Evolutionary conservation across 2,329 filamentous ascomycete genomes (phyloP), one percentile per base, ranked within the genome.

Genomic region (Plenodomus tracheiphilus): DNA sequence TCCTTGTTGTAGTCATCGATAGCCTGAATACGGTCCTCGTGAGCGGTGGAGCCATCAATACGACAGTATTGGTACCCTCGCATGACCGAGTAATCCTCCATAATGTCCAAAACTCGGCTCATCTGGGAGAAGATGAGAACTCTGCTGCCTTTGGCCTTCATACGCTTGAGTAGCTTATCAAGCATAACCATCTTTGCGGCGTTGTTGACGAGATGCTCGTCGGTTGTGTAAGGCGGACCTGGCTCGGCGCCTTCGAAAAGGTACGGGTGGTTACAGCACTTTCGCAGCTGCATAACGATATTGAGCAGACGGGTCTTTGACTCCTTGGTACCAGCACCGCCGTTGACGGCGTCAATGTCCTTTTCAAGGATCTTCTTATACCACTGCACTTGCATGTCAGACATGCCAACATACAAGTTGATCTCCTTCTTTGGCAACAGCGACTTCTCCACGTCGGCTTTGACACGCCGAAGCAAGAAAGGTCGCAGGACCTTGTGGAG

Each of bases 71-170:
- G 88, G 76, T 89, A 97, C 25, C 91, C 87, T 49, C 92, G 84
- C 80, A 99, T 96, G 38, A 97, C 91, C 58, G 93, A 97, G 74
- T 99, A 99, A 71, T 99, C 94, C 70, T 99, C 94, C 15, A 99
- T 81, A 44, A 99, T 99, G 68, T 99, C 94, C 36, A 99, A 79
- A 34, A 97, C 81, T 82, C 94, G 90, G 66, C 92, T 97, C 94
- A 99, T 99, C 69, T 99, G 94, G 0, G 94, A 99, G 77, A 99
- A 99, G 62, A 99, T 97, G 47, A 99, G 83, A n/a, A 99, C 91
- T 58, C 94, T 85, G 68, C 92, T 97, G 36, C 91, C 94, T 69
- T 96, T 88, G 39, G 82, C 84, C 73, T 92, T 82, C 77, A 99
- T 84, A 39, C 92, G 85, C 64, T 82, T 86, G 41, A 99, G 79